phyloP scores from a whole-genome alignment of 805 yeast genomes.

The Metschnikowia matae region DNA sequence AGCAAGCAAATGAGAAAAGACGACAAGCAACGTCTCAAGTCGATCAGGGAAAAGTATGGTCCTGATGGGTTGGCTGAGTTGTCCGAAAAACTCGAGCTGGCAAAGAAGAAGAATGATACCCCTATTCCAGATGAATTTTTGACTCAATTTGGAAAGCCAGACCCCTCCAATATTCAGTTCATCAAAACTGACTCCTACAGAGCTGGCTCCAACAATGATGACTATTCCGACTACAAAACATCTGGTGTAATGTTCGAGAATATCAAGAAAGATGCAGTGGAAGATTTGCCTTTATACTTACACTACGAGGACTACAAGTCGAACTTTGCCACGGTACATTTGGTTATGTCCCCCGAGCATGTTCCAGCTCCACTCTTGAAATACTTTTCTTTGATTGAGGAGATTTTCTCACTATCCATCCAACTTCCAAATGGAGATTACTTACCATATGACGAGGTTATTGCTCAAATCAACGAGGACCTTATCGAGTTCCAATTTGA shows the following conservation, averaged over 20 bases:
- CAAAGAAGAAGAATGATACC: slow-evolving; percentile 64
- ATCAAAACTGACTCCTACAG: slow-evolving; percentile 64
- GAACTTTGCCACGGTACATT: slow-evolving; percentile 66
- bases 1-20: slow-evolving; percentile 51
- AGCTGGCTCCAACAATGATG: slow-evolving; percentile 45
- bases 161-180: slow-evolving; percentile 69
- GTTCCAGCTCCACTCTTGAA: slow-evolving; percentile 54
- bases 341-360: slow-evolving; percentile 53
- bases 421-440: slow-evolving; percentile 53
- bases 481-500: slow-evolving; percentile 57
- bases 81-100: slow-evolving; percentile 50
- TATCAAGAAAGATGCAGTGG: slow-evolving; percentile 31
- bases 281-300: slow-evolving; percentile 58
- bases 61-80: slow-evolving; percentile 54
- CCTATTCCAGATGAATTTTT: slow-evolving; percentile 72
- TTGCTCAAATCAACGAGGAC: slow-evolving; percentile 66
- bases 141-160: slow-evolving; percentile 61
- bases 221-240: slow-evolving; percentile 26
- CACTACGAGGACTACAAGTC: slow-evolving; percentile 80
- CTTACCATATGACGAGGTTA: slow-evolving; percentile 72
- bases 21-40: slow-evolving; percentile 44
- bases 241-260: slow-evolving; percentile 22
- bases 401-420: slow-evolving; percentile 71
- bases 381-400: slow-evolving; percentile 58
- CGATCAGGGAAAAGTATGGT: slow-evolving; percentile 53